Percentiles rank a stretch among this genome's conserved stretches.
Evolutionary conservation across 1,139 yeast species (phyloP).

Genomic region (Yamadazyma blattariae): DNA sequence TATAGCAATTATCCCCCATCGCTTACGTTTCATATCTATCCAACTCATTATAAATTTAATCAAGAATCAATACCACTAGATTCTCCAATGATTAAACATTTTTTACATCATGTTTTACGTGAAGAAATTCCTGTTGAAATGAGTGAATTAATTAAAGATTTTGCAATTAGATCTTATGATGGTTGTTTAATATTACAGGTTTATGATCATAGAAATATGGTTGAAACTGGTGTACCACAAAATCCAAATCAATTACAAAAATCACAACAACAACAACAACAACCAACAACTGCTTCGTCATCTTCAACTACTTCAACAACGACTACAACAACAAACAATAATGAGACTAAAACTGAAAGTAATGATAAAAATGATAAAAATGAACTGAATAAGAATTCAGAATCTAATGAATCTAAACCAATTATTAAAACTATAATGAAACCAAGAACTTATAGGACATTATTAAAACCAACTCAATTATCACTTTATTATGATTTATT

Average conservation of each 20-base stretch:
- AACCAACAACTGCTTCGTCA: not conserved
- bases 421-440: constrained; percentile 17
- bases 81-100: constrained; percentile 77
- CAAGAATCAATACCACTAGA: constrained; percentile 77
- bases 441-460: constrained; percentile 73
- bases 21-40: constrained; percentile 83
- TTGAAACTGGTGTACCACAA: constrained; percentile 5
- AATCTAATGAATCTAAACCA: not conserved
- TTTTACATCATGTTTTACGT: constrained; percentile 71
- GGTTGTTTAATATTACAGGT: constrained; percentile 86
- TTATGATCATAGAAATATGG: constrained; percentile 62
- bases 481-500: constrained; percentile 83
- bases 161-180: constrained; percentile 78
- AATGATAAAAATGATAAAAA: no score
- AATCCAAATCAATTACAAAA: constrained; percentile 7
- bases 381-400: no score
- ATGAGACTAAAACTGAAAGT: no score
- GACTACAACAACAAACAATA: no score
- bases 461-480: constrained; percentile 76
- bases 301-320: not conserved
- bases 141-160: constrained; percentile 84
- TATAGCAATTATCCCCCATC: constrained; percentile 80
- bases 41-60: constrained; percentile 81
- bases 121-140: constrained; percentile 89
- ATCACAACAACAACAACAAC: not conserved